Percentiles rank a stretch among this genome's conserved stretches.
Evolutionary conservation across 106 monocot genomes (phyloP).

Genomic region (Iris macrosiphon): DNA sequence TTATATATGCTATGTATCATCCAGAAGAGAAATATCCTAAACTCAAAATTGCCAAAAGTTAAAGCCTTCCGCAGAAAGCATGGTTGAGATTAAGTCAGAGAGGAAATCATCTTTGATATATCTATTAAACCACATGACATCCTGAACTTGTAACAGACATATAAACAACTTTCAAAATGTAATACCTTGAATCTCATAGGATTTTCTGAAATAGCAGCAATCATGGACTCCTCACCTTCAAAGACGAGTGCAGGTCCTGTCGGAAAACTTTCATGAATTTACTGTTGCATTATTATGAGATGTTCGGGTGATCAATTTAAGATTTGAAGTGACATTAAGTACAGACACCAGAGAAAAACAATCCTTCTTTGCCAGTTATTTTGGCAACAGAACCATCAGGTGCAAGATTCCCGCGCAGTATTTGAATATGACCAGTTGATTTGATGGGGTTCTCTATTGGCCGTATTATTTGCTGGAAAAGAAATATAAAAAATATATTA

Average conservation of each 20-base stretch:
- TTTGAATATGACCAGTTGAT: constrained; percentile 89
- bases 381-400: constrained; percentile 98
- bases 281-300: not conserved
- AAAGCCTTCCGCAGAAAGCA: too few relatives aligned
- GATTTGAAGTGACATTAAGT: not conserved
- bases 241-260: constrained; percentile 94
- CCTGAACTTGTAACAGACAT: too few relatives aligned
- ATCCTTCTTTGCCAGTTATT: constrained; percentile 98
- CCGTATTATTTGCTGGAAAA: constrained; percentile 80
- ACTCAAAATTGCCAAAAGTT: too few relatives aligned
- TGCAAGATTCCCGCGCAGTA: constrained; percentile 93
- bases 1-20: too few relatives aligned
- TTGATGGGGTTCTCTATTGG: constrained; percentile 83
- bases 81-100: too few relatives aligned
- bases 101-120: too few relatives aligned
- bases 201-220: constrained; percentile 82
- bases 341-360: constrained; percentile 79
- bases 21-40: too few relatives aligned
- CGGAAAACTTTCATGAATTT: constrained; percentile 1
- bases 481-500: constrained; percentile 1
- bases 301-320: not conserved
- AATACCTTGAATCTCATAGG: constrained; percentile 80
- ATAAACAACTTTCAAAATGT: too few relatives aligned
- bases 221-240: constrained; percentile 95
- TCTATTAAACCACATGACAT: too few relatives aligned